Conservation (phyloP, 2,329 filamentous ascomycete genomes). For the Clarireedia paspali region DNA sequence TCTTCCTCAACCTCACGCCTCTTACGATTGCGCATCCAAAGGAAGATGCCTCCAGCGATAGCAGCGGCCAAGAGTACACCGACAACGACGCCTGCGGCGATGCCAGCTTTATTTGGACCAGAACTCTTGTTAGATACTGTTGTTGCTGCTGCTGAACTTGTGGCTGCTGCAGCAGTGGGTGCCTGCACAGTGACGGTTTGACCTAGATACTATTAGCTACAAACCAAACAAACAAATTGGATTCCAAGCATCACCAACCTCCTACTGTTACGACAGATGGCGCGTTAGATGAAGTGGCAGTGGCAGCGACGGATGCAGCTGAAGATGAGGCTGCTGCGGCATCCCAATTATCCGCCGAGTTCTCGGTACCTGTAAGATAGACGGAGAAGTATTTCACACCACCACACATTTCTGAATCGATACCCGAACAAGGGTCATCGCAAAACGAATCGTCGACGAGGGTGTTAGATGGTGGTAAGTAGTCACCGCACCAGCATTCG, state of each 20-base stretch:
- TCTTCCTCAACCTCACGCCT: slow-evolving; percentile 77
- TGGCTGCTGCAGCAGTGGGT: slow-evolving; percentile 8
- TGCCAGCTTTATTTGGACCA: slow-evolving; percentile 53
- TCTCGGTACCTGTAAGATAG: slow-evolving; percentile 22
- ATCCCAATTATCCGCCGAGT: slow-evolving; percentile 13
- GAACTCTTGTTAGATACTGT: not conserved
- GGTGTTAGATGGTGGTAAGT: slow-evolving; percentile 19
- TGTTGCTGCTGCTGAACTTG: slow-evolving; percentile 5
- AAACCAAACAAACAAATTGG: not conserved
- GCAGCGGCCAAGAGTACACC: slow-evolving; percentile 65
- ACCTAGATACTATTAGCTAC: slow-evolving; percentile 9
- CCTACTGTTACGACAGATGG: slow-evolving; percentile 25
- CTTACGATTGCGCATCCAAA: slow-evolving; percentile 68
- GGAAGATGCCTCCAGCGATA: slow-evolving; percentile 60
- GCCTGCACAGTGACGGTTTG: slow-evolving; percentile 27
- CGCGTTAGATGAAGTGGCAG: slow-evolving; percentile 15
- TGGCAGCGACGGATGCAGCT: slow-evolving; percentile 5
- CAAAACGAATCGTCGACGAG: slow-evolving; percentile 18
- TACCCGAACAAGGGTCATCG: slow-evolving; percentile 24
- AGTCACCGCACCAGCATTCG: slow-evolving; percentile 27
- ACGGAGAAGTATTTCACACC: slow-evolving; percentile 21
- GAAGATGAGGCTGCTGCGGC: slow-evolving; percentile 10
- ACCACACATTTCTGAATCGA: slow-evolving; percentile 25
- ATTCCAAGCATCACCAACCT: not conserved
- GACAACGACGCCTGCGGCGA: slow-evolving; percentile 82